Base-by-base conservation (phyloP, 768 basidiomycete species). In the Xerocomellus dryophilus region DNA sequence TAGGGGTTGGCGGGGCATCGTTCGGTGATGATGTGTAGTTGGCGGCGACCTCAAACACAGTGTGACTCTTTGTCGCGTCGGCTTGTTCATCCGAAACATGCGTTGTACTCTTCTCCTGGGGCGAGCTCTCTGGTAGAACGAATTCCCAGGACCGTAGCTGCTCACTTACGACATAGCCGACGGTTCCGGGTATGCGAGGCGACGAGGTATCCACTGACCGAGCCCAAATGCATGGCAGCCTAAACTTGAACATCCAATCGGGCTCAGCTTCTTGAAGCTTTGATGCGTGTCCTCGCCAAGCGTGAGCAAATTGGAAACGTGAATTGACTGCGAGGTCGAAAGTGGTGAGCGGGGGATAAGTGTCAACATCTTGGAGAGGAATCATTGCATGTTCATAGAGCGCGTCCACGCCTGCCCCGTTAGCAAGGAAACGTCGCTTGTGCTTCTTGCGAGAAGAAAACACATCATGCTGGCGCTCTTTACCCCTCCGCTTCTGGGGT, bases 271-370 rank as follows among this genome's bases (percentile, higher is more conserved):
- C 48, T 20, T 29, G 58, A 21, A 67, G 55, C 43, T 12, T 57
- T 27, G 52, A 51, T 4, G 52, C 59, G 20, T 48, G 49, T 21
- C 36, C 54, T 29, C 63, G 50, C 65, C 60, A 69, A 29, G 47
- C 43, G 7, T 55, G 50, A 47, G 58, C 50, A 40, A 68, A 68
- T 4, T 57, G 51, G 35, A 68, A 68, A 21, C 67, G 67, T 10
- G 66, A 39, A 38, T 69, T 68, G 31, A 35, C 47, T 3, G 27
- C 41, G 20, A 68, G 57, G 36, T 56, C 58, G 25, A 44, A 27
- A n/a, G 54, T 4, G 12, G 56, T 53, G 29, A 67, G 55, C 10
- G 50, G 54, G 18, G 65, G 58, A 43, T 60, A 59, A 5, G 27
- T 25, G 21, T 69, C 63, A 0, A 54, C 53, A 5, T 63, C 52